Base-by-base conservation (phyloP, 805 yeast species). In the Barnettozyma vustinii region DNA sequence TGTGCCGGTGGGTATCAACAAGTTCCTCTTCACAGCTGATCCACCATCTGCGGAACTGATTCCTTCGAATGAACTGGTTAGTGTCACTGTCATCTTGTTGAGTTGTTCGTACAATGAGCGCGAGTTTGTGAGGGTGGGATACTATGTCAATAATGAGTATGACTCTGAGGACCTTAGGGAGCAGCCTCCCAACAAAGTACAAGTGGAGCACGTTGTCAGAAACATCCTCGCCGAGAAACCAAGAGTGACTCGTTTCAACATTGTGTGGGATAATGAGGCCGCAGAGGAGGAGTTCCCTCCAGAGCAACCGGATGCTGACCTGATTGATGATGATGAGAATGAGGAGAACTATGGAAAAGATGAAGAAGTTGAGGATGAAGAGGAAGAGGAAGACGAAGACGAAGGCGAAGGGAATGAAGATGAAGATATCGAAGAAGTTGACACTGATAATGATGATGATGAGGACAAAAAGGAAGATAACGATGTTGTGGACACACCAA, bases 171-270 rank as follows among this genome's bases (percentile, higher is more conserved):
- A 94, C 59, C 69, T 94, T 59, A 77, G 97, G 49, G 96, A 90
- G 62, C 88, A 87, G 55, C 97, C 97, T 1, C 98, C 98, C 2
- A 79, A 84, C 2, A 88, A 90, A 62, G 97, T 92, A 1, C 96
- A 88, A 61, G 90, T 92, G 4, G 96, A 89, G 50, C 94, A 87
- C 61, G 96, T 94, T 37, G 96, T 88, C 26, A 79, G 99, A 62
- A 94, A 92, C 67, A 87, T 94, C 35, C 73, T 94, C 50, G 98
- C 98, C 4, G 98, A 94, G 64, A 94, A 94, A 70, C 99, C 99
- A 40, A 76, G 98, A 57, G 99, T 94, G 37, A 94, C 99, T 7
- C 75, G 97, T 55, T 94, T 94, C 69, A 94, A 94, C 65, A 94
- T 94, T 48, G 95, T 90, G 3, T 94, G 99, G 99, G 96, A 89